Conservation (phyloP, 345 rosid genomes). For the Aquilaria malaccensis region DNA sequence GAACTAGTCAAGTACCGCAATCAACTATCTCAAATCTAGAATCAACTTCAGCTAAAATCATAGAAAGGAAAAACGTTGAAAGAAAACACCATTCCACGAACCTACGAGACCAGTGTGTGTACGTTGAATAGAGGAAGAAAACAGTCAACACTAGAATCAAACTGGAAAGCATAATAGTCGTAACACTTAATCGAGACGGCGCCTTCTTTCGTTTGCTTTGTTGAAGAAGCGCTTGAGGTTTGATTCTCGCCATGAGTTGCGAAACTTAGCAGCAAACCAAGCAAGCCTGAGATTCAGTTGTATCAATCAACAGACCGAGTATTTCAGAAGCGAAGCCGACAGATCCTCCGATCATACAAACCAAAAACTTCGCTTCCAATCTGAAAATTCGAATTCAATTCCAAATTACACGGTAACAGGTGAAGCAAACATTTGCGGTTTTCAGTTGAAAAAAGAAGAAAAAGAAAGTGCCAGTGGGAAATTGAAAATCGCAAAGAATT, state of each 20-base stretch:
- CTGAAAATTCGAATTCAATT: not conserved
- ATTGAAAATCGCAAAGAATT: no score
- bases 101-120: conserved; percentile 55
- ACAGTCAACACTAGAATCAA: conserved; percentile 36
- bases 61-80: no score
- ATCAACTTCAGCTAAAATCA: no score
- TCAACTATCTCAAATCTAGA: no score
- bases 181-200: conserved; percentile 46
- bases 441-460: not conserved
- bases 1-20: no score
- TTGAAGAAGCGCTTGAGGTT: conserved; percentile 63
- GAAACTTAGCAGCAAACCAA: conserved; percentile 15
- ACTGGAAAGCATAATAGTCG: conserved; percentile 34
- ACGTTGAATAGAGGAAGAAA: conserved; percentile 52
- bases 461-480: not conserved
- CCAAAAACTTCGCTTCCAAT: not conserved
- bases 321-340: no score
- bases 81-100: conserved; percentile 11
- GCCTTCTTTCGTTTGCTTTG: conserved; percentile 80
- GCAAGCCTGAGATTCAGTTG: not conserved
- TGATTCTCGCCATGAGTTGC: conserved; percentile 61
- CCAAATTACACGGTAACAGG: not conserved
- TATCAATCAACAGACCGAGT: no score
- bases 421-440: not conserved
- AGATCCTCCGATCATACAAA: not conserved